phyloP scores from a whole-genome alignment of 768 basidiomycete species.

The Baorangia bicolor region DNA sequence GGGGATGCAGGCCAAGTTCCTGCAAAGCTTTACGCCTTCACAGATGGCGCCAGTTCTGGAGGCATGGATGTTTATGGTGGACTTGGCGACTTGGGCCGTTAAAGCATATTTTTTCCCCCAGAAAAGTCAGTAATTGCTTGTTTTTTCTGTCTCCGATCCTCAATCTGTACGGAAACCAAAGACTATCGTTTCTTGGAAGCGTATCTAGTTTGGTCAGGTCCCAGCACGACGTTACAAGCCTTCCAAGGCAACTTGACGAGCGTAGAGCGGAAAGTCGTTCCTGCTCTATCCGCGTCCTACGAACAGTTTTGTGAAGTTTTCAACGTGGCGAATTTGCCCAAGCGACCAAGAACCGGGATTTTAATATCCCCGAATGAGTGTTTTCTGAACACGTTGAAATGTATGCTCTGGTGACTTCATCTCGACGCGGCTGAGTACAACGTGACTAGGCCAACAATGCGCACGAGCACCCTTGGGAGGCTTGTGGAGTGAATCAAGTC shows the following conservation, averaged over 20 bases:
- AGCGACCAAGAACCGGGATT: neutral
- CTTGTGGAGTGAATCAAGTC: conserved; percentile 15
- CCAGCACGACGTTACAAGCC: conserved; percentile 4
- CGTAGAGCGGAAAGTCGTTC: conserved; percentile 10
- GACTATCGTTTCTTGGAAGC: neutral
- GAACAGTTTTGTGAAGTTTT: conserved; percentile 11
- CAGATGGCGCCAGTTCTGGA: conserved; percentile 3
- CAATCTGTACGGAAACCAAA: neutral
- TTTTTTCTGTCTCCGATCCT: neutral
- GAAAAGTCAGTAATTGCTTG: conserved; percentile 4
- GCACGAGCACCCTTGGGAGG: neutral
- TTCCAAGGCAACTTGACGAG: conserved; percentile 9
- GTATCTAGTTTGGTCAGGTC: conserved; percentile 17
- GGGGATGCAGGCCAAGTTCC: conserved; percentile 1
- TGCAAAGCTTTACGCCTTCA: conserved; percentile 1
- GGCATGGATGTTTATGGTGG: conserved; percentile 8
- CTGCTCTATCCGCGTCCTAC: conserved; percentile 1
- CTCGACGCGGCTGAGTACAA: neutral
- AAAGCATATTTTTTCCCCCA: conserved; percentile 4
- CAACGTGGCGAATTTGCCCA: neutral
- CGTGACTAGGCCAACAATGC: conserved; percentile 2
- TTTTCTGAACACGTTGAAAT: neutral
- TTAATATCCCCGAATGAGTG: neutral
- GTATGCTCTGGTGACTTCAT: conserved; percentile 2
- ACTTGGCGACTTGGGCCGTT: conserved; percentile 9